phyloP scores from a whole-genome alignment of 2,329 filamentous ascomycete genomes.

The Achaetomium macrosporum region DNA sequence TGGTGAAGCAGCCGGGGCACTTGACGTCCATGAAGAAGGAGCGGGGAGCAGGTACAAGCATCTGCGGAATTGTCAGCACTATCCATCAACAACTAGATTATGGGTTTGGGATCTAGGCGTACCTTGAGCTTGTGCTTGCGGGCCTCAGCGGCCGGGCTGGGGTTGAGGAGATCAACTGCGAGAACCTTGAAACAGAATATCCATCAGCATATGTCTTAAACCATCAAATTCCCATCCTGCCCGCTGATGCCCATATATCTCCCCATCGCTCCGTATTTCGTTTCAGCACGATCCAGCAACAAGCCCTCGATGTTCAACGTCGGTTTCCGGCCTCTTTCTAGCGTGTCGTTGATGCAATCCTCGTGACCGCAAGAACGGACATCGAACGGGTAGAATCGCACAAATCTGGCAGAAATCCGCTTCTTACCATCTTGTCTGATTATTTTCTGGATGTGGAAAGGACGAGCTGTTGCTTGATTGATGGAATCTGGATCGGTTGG shows the following conservation, averaged over 20 bases:
- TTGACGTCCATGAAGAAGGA: slow-evolving; percentile 99
- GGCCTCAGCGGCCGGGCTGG: slow-evolving; percentile 92
- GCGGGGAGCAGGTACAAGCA: slow-evolving; percentile 89
- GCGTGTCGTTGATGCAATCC: neutral
- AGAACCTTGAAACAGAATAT: slow-evolving; percentile 67
- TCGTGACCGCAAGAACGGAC: slow-evolving; percentile 8
- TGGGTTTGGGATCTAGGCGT: slow-evolving; percentile 33
- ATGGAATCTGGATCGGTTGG: slow-evolving; percentile 45
- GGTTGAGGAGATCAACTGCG: slow-evolving; percentile 99
- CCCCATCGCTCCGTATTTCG: neutral
- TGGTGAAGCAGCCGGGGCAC: slow-evolving; percentile 99
- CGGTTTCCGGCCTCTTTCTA: neutral
- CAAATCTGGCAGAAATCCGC: slow-evolving; percentile 18
- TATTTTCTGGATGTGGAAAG: slow-evolving; percentile 35
- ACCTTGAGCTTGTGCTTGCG: slow-evolving; percentile 99
- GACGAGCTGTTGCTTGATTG: slow-evolving; percentile 45
- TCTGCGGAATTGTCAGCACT: slow-evolving; percentile 44
- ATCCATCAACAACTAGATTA: neutral
- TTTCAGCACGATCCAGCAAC: neutral
- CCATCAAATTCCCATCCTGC: slow-evolving; percentile 3
- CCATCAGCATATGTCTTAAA: slow-evolving; percentile 40
- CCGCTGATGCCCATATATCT: slow-evolving; percentile 6
- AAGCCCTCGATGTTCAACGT: neutral
- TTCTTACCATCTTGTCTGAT: slow-evolving; percentile 66
- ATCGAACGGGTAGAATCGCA: slow-evolving; percentile 15